These are phyloP conservation scores for Agaricales sp. DNA, from an alignment of 1,284 basidiomycete genomes.

Conservation along the genomic window DNA sequence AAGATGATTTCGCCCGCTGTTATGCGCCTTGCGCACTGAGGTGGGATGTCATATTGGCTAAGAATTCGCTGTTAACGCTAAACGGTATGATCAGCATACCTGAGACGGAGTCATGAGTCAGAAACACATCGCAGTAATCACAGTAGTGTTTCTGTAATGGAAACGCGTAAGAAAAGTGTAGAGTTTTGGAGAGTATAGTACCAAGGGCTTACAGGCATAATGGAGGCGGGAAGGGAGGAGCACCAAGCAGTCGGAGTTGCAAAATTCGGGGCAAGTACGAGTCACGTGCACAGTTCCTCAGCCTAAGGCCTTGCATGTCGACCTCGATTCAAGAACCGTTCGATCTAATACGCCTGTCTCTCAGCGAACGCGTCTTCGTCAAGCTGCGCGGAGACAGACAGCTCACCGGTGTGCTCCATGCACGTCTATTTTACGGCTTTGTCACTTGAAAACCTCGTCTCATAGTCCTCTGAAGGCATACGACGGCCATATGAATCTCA, in stretches of 20 bases:
- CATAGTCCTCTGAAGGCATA: slow-evolving; percentile 61
- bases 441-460: slow-evolving; percentile 9
- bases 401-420: slow-evolving; percentile 88
- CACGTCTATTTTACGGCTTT: slow-evolving; percentile 28
- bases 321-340: slow-evolving; percentile 91
- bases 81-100: slow-evolving; percentile 35
- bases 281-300: slow-evolving; percentile 3
- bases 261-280: slow-evolving; percentile 17
- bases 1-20: slow-evolving; percentile 93
- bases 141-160: slow-evolving; percentile 72
- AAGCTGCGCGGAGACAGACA: slow-evolving; percentile 95
- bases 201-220: slow-evolving; percentile 40
- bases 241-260: slow-evolving; percentile 14
- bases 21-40: slow-evolving; percentile 93
- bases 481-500: slow-evolving; percentile 99
- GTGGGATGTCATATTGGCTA: slow-evolving; percentile 13
- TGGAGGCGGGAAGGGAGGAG: slow-evolving; percentile 11
- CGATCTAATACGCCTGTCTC: slow-evolving; percentile 91
- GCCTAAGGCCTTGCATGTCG: slow-evolving; percentile 62
- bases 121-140: slow-evolving; percentile 88
- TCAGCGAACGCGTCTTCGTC: slow-evolving; percentile 93
- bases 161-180: slow-evolving; percentile 7
- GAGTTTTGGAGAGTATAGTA: slow-evolving; percentile 2
- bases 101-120: slow-evolving; percentile 85
- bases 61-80: slow-evolving; percentile 8